Evolutionary conservation across 768 basidiomycete genomes (phyloP), one percentile per base, ranked within the genome.

Genomic region (Hygrophorus russula): DNA sequence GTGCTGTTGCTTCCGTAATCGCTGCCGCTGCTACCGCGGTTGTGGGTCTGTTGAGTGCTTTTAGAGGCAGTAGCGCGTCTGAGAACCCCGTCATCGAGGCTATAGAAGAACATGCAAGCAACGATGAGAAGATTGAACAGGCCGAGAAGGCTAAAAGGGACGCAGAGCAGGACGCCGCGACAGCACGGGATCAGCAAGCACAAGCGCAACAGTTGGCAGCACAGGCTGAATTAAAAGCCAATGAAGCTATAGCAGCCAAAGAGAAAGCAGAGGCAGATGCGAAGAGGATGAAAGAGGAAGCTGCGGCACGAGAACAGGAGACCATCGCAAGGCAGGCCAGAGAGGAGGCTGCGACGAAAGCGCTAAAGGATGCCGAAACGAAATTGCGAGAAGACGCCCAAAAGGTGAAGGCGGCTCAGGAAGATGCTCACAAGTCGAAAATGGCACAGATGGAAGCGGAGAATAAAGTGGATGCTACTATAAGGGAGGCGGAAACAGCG

Each of bases 251-350:
- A 29, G 39, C 39, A 15, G 39, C 39, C 5, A 5, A 8, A 18
- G 30, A 27, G 27, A 19, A 18, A 41, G 28, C 28, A 14, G 39
- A 41, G 27, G 43, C 39, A 31, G 18, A 39, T 27, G 47, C 46
- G 17, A 34, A 47, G 19, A 38, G 24, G 17, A 46, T 42, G 12
- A 46, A 45, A 30, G 52, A 53, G 32, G 56, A 50, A 6, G 51
- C 49, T 37, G 51, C 54, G 34, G 48, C 50, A 39, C 39, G 37
- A 39, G 47, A 51, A 31, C 35, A 49, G 27, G 49, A 35, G 43
- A 46, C 38, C 17, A 18, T 9, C 39, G 48, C 38, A 36, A 42
- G 48, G 46, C 11, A 44, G 49, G 50, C 45, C 11, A 31, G 44
- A 45, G 46, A 46, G 39, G 31, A 45, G 31, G 34, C 14, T 4